Evolutionary conservation across 2,329 filamentous ascomycete genomes (phyloP), one percentile per base, ranked within the genome.

Genomic region (Cyclaneusma minus): DNA sequence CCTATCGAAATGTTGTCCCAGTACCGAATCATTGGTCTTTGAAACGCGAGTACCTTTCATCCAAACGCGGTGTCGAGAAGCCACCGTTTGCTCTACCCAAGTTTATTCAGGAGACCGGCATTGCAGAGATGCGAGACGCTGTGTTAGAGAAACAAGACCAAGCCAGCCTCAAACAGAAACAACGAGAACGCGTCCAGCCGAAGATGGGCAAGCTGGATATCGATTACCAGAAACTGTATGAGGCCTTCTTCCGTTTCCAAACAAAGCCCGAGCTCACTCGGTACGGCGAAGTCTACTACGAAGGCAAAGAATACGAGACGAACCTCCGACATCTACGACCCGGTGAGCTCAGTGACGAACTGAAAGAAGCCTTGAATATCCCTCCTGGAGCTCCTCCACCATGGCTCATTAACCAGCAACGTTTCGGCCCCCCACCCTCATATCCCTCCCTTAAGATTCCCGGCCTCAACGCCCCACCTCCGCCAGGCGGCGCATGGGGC

Each of bases 271-370:
- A 84, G 40, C 58, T 98, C 35, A 95, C 89, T 16, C 70, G 85
- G 22, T 98, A 93, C 42, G 89, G 89, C 21, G 89, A 98, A 51
- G 85, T 98, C n/a, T 98, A 98, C 53, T 95, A 95, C 50, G 89
- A 98, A 54, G 89, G 89, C 47, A 98, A 98, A 51, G 89, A 98
- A 49, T 89, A 82, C 46, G 89, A 98, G 54, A 93, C 89, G 1
- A 92, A 95, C 48, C 67, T 92, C 36, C 76, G 81, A 41, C 81
- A 94, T 54, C 68, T 94, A 32, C 74, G 84, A 36, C 82, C 89
- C 1, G 89, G 89, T 18, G 85, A 95, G 41, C 54, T 95, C 25
- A 89, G 76, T 40, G 83, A 95, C 29, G 75, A 82, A 40, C 64
- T 94, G 21, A 87, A 82, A 45, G 87, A 95, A 46, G 87, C 89